These are phyloP conservation scores for Cryptosporidium xiaoi DNA, from an alignment of 169 alveolate species.

Conservation along the genomic window DNA sequence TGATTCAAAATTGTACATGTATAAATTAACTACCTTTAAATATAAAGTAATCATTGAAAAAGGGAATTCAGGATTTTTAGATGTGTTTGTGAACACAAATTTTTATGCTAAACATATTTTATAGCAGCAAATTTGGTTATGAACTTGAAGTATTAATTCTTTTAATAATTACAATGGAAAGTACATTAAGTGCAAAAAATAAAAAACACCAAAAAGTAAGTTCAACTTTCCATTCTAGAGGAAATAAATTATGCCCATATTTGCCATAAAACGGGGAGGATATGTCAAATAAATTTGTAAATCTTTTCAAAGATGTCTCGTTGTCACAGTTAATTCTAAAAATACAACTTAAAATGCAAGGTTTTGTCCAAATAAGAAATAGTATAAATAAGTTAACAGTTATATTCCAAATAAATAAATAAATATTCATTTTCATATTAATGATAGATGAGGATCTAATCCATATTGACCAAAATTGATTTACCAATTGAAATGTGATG, in stretches of 20 bases:
- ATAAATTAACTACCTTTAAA: neutral
- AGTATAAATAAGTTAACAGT: slow-evolving; percentile 33
- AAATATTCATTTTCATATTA: slow-evolving; percentile 7
- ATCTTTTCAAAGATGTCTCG: slow-evolving; percentile 19
- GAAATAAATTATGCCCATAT: slow-evolving; percentile 36
- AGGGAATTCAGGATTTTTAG: neutral
- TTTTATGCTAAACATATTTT: too few relatives aligned
- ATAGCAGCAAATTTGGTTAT: neutral
- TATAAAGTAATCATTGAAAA: neutral
- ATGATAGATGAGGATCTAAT: slow-evolving; percentile 5
- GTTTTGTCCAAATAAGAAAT: slow-evolving; percentile 42
- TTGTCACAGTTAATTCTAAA: slow-evolving; percentile 64
- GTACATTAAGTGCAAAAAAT: slow-evolving; percentile 11
- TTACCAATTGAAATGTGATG: slow-evolving; percentile 42
- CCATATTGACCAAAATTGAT: slow-evolving; percentile 62
- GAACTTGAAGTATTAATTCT: neutral
- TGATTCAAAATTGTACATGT: neutral
- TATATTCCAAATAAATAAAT: slow-evolving; percentile 26
- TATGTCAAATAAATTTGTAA: neutral
- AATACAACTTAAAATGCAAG: slow-evolving; percentile 41
- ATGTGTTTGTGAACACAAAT: neutral
- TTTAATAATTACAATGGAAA: neutral
- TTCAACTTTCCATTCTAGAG: slow-evolving; percentile 45
- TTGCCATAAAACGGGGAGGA: slow-evolving; percentile 74
- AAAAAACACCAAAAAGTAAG: slow-evolving; percentile 45